Evolutionary conservation across 371 early-diverging fungal species (phyloP), one percentile per base, ranked within the genome.

Genomic region (Mortierella sp.): DNA sequence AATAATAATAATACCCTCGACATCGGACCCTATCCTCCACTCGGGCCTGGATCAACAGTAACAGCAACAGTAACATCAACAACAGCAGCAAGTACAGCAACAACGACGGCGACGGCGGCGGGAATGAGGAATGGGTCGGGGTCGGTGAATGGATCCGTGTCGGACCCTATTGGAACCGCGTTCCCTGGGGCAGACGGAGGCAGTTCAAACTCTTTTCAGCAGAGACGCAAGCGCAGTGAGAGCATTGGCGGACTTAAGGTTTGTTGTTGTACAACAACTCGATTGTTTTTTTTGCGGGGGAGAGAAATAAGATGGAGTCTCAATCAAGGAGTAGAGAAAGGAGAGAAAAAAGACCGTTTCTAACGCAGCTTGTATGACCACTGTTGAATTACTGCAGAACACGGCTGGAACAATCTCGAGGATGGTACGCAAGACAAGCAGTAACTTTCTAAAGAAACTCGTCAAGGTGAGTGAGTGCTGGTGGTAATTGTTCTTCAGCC

Each of bases 341-440:
- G 9, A n/a, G 50, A 24, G 6, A 24, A n/a, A n/a, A 14, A 50
- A 24, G 24, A n/a, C 22, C 6, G 5, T 50, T 22, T 50, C 14
- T 14, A 58, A n/a, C n/a, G n/a, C 2, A 50, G 50, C 58, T 58
- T 14, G 1, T 2, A 4, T 47, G 55, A 58, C 58, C n/a, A 1
- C 48, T 61, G 19, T 48, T n/a, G 9, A 29, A 29, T 66, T 14
- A 11, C 26, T 58, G 2, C 70, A 80, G 81, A 58, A 69, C 24
- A 77, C 81, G 22, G 81, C 81, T 22, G 81, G 81, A 39, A 77
- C 39, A 37, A 64, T 81, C 39, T 64, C 74, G 14, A 45, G 81
- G 34, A 81, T 81, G 66, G 81, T 81, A 8, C 81, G 81, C 58
- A 81, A 77, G 68, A 74, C 77, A 55, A 81, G 81, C 71, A 77